Conservation (phyloP, 73 alveolate species). For the Breviolum minutum region DNA sequence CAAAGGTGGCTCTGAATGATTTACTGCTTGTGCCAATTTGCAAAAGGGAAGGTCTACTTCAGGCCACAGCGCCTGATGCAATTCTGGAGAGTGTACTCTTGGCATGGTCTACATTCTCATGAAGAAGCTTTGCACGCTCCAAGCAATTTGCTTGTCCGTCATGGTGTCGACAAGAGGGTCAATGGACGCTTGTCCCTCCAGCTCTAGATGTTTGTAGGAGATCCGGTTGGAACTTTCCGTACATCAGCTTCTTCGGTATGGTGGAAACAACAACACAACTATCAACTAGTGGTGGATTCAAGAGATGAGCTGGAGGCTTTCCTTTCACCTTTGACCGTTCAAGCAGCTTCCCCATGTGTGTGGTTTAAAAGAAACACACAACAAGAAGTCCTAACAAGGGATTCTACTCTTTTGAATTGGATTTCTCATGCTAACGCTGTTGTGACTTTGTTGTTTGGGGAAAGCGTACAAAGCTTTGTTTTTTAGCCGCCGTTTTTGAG, state of each 20-base stretch:
- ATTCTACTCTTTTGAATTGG: no score
- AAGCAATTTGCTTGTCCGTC: no score
- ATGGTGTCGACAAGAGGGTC: conserved; percentile 5
- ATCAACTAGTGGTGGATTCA: no score
- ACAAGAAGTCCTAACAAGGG: no score
- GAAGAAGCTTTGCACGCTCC: neutral
- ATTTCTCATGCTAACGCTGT: no score
- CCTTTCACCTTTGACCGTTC: no score
- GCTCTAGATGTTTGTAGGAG: neutral
- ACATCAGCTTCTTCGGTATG: neutral
- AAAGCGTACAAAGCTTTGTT: neutral
- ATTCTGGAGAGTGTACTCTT: conserved; percentile 15
- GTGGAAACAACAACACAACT: neutral
- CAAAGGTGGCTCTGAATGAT: neutral
- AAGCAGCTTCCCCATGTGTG: no score
- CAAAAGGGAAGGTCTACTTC: neutral
- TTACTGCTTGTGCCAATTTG: neutral
- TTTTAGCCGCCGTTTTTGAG: neutral
- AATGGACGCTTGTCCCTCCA: conserved; percentile 40
- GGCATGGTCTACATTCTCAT: conserved; percentile 25
- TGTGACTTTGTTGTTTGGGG: no score
- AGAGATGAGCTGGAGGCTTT: no score
- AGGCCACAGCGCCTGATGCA: conserved; percentile 30
- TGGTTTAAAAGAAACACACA: no score
- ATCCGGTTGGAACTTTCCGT: neutral